phyloP scores from a whole-genome alignment of 2,329 filamentous ascomycete species.

The Alternaria postmessia region DNA sequence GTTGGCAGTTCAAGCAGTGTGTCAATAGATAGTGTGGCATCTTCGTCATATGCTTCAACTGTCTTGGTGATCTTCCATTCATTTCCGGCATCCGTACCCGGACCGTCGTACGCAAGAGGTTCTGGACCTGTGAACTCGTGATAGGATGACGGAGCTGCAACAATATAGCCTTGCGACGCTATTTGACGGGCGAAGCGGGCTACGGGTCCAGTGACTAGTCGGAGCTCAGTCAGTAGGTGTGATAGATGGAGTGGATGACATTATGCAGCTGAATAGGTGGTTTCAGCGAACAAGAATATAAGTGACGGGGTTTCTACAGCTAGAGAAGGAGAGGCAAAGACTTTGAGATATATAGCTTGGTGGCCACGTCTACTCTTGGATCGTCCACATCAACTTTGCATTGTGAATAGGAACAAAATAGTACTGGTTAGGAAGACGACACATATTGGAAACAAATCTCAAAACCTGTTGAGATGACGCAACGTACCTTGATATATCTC shows the following conservation, averaged over 20 bases:
- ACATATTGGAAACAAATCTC: background rate
- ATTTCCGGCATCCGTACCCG: conserved; percentile 88
- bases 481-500: conserved; percentile 90
- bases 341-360: background rate
- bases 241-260: background rate
- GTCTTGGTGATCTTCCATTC: conserved; percentile 87
- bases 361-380: background rate
- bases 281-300: background rate
- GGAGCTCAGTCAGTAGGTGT: background rate
- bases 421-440: background rate
- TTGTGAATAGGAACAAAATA: background rate
- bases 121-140: conserved; percentile 92
- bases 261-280: background rate
- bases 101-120: conserved; percentile 82
- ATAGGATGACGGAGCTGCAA: conserved; percentile 88
- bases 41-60: conserved; percentile 80
- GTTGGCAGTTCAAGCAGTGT: conserved; percentile 53
- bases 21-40: conserved; percentile 56
- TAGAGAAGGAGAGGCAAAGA: background rate
- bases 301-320: background rate
- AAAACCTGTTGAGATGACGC: background rate
- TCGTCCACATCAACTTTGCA: background rate
- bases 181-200: conserved; percentile 90
- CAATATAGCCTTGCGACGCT: conserved; percentile 90
- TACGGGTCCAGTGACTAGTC: conserved; percentile 81